phyloP scores from a whole-genome alignment of 2,329 filamentous ascomycete genomes.

The Chrysoporthe cubensis region DNA sequence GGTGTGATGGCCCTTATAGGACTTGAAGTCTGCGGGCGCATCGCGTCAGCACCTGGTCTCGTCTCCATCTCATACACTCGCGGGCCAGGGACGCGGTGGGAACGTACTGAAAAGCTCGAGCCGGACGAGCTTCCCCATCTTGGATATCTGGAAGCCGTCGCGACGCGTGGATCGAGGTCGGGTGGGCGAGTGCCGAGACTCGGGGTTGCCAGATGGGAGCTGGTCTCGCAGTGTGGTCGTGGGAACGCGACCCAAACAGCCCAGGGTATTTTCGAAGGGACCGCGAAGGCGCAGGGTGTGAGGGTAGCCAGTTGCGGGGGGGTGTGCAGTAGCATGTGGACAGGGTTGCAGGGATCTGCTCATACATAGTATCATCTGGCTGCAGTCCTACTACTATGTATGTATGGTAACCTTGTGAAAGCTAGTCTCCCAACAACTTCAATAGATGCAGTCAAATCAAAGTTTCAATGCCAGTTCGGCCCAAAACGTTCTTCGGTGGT shows the following conservation, averaged over 20 bases:
- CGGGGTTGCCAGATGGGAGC: neutral
- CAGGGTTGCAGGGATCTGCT: neutral
- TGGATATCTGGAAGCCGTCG: slow-evolving; percentile 41
- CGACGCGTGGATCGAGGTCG: slow-evolving; percentile 23
- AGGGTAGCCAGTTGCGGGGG: neutral
- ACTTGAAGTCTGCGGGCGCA: slow-evolving; percentile 82
- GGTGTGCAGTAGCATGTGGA: neutral
- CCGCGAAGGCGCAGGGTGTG: slow-evolving; percentile 1
- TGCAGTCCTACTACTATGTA: no score
- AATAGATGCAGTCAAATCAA: no score
- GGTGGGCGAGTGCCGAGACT: slow-evolving; percentile 6
- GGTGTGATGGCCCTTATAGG: slow-evolving; percentile 95
- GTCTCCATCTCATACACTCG: neutral
- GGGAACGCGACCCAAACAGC: neutral
- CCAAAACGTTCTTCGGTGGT: no score
- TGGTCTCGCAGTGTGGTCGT: slow-evolving; percentile 1
- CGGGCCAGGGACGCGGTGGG: slow-evolving; percentile 10
- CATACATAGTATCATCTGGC: no score
- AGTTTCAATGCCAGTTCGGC: no score
- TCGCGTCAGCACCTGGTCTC: slow-evolving; percentile 23
- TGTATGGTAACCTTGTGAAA: no score
- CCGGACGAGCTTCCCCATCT: slow-evolving; percentile 94
- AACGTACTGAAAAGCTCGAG: slow-evolving; percentile 88
- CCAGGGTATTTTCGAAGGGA: slow-evolving; percentile 9
- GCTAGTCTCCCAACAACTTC: no score